phyloP scores from a whole-genome alignment of 768 basidiomycete species.

The Agaricus sinodeliciosus region DNA sequence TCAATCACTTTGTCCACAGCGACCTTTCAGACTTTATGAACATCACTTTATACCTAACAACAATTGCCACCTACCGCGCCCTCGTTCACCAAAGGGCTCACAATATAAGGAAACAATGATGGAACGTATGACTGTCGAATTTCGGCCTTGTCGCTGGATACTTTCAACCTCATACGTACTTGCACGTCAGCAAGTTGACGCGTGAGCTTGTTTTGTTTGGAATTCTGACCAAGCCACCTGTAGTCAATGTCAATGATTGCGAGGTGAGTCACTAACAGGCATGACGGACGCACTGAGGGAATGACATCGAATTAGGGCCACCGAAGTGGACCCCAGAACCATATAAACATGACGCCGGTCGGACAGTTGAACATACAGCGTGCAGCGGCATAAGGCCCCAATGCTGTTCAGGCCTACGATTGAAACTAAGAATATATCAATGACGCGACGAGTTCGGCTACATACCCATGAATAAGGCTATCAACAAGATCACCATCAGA shows the following conservation, averaged over 20 bases:
- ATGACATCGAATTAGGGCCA: constrained; percentile 60
- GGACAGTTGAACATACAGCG: constrained; percentile 83
- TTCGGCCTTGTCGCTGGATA: constrained; percentile 85
- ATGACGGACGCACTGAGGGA: constrained; percentile 66
- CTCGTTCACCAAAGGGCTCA: constrained; percentile 67
- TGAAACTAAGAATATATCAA: not conserved
- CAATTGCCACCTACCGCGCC: constrained; percentile 56
- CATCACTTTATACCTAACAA: not conserved
- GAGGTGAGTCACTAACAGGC: constrained; percentile 4
- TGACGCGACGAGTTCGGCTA: constrained; percentile 2
- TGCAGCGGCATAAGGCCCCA: constrained; percentile 95
- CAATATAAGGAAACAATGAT: constrained; percentile 74
- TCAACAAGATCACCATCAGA: constrained; percentile 96
- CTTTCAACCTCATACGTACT: constrained; percentile 90
- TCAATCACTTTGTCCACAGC: constrained; percentile 79
- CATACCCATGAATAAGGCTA: constrained; percentile 85
- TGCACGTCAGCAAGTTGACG: constrained; percentile 87
- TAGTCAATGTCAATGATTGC: not conserved
- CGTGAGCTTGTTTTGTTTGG: constrained; percentile 77
- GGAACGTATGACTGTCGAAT: constrained; percentile 91
- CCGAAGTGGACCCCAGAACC: constrained; percentile 54
- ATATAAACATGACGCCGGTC: too few relatives aligned
- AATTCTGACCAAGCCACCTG: constrained; percentile 98
- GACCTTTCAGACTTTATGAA: constrained; percentile 36
- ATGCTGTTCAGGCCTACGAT: constrained; percentile 77